Evolutionary conservation across 1,139 yeast species (phyloP).

Genomic region (Pichia sp.): DNA sequence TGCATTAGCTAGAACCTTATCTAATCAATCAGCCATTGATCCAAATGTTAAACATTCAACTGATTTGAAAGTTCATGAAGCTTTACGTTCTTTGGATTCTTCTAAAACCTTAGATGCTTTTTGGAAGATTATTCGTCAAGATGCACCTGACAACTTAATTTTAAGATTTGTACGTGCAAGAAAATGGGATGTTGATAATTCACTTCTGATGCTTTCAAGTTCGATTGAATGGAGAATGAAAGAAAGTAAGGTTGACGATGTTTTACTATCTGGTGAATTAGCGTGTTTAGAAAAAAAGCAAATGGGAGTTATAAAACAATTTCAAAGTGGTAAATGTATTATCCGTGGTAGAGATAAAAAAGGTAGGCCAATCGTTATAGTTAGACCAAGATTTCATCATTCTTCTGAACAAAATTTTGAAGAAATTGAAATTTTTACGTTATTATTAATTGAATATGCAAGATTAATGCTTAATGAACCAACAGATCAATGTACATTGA

Average conservation of each 20-base stretch:
- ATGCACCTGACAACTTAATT: conserved; percentile 63
- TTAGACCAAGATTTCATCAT: conserved; percentile 68
- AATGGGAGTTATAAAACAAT: conserved; percentile 44
- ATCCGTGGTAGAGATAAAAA: conserved; percentile 58
- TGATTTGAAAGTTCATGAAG: conserved; percentile 22
- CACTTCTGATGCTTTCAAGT: conserved; percentile 58
- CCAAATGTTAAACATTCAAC: conserved; percentile 27
- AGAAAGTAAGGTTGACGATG: conserved; percentile 50
- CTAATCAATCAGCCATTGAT: conserved; percentile 22
- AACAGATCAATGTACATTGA: conserved; percentile 61
- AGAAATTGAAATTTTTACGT: conserved; percentile 62
- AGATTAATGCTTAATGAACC: conserved; percentile 60
- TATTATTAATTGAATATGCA: conserved; percentile 63
- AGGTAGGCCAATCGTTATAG: conserved; percentile 64
- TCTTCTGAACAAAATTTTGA: conserved; percentile 63
- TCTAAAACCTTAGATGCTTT: conserved; percentile 41
- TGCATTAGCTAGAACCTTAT: conserved; percentile 14
- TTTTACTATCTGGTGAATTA: conserved; percentile 58
- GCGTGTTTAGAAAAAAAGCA: conserved; percentile 33
- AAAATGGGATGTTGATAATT: conserved; percentile 60
- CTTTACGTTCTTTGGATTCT: conserved; percentile 36
- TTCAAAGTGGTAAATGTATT: conserved; percentile 54
- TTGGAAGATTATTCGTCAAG: conserved; percentile 56
- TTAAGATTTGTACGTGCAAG: conserved; percentile 68
- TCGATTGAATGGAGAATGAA: conserved; percentile 65